These are phyloP conservation scores for Colletotrichum sp. DNA, from an alignment of 2,329 filamentous ascomycete genomes.

Conservation along the genomic window DNA sequence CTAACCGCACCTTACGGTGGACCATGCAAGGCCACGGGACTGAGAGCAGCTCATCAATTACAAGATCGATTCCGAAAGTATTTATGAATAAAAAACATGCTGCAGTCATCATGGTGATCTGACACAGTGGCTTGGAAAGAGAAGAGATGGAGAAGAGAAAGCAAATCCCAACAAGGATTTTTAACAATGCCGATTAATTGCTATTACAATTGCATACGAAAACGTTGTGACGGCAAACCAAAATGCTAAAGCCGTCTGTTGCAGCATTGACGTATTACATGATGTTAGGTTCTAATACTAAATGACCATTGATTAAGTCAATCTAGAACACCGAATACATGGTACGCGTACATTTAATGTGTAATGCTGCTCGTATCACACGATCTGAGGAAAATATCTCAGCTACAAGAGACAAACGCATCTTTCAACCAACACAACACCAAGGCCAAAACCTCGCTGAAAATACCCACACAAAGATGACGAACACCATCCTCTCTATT, in stretches of 20 bases:
- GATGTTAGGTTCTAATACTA: fast-evolving
- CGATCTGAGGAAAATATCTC: background rate
- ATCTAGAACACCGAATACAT: background rate
- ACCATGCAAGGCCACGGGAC: background rate
- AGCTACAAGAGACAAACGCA: background rate
- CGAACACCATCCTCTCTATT: background rate
- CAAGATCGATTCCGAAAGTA: background rate
- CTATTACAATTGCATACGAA: fast-evolving
- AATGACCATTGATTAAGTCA: background rate
- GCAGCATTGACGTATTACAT: fast-evolving
- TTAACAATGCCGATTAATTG: background rate
- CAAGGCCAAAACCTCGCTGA: background rate
- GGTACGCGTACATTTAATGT: background rate
- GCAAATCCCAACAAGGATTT: background rate
- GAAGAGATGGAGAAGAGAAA: fast-evolving
- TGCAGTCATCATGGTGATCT: background rate
- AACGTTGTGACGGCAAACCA: fast-evolving
- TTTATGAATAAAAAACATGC: background rate
- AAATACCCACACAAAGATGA: background rate
- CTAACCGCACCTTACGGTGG: background rate
- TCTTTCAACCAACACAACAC: background rate
- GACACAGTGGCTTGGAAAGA: background rate
- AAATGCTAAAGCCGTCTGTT: fast-evolving
- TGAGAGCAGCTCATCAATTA: background rate
- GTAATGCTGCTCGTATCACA: background rate